Base-by-base conservation (phyloP, 176 grass and related monocot genomes). In the Lolium rigidum region DNA sequence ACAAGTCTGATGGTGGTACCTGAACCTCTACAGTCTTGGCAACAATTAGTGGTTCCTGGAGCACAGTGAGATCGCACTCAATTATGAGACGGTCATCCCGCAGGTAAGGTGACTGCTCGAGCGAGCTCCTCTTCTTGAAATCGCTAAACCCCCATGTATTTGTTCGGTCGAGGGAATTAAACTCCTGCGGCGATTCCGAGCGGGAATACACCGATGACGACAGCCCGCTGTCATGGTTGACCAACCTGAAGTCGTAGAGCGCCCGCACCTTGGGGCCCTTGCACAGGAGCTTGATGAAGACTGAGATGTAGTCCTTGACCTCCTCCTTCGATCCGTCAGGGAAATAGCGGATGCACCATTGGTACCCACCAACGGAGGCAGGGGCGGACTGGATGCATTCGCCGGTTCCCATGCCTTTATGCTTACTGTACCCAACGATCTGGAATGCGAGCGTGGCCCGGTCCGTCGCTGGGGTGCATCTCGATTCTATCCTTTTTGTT, bases 291-390 rank as follows among this genome's bases (percentile, higher is more conserved):
- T 76, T 21, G 0, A 76, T 6, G 47, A 2, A 52, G 22, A 51
- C 48, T 2, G 73, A 54, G 24, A 52, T 4, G 59, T 20, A 10
- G 41, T 49, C 58, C 14, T 22, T n/a, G n/a, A n/a, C n/a, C n/a
- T n/a, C n/a, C n/a, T n/a, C n/a, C n/a, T n/a, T n/a, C n/a, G n/a
- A n/a, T n/a, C 39, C 41, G 41, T 80, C 78, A 0, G 78, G 78
- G 58, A 49, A 49, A 9, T 64, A 65, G 21, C 78, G 43, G 41
- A 80, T 80, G 78, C 58, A 63, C 78, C 57, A 80, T 0, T 80
- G 6, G 59, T 24, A 47, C 9, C 78, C 58, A n/a, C 78, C 78
- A 2, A 80, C 59, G 5, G 78, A 46, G 59, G 6, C 59, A 4
- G 78, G 22, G 14, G 13, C 17, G 59, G 57, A 80, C 39, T 0